Evolutionary conservation across 805 yeast species (phyloP), one percentile per base, ranked within the genome.

Genomic region (Saturnispora halmiae): DNA sequence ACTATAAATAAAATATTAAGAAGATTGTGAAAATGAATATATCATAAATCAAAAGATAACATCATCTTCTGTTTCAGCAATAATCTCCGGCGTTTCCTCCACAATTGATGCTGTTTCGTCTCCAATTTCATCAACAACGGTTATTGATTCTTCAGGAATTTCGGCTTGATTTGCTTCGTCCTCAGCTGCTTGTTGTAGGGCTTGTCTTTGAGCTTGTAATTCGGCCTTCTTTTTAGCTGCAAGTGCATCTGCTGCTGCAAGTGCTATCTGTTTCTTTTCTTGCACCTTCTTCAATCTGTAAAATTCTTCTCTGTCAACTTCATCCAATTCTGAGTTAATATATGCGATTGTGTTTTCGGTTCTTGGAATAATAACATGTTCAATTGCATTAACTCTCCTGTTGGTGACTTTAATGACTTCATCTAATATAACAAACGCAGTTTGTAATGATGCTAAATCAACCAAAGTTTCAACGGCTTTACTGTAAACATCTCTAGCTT

Each of bases 321-420:
- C 98, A 64, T 92, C 98, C 58, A 90, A 74, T 64, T 90, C 98
- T 26, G 95, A 83, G 63, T 87, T 88, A 69, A 90, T 90, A 65
- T 90, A 77, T 39, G 72, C 62, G 55, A 90, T 90, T 22, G 98
- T 90, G 65, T 90, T 90, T 63, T 92, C 96, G 2, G 97, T 92
- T 65, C 97, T 77, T 51, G 98, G 98, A 46, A 90, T 90, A 54
- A 90, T 88, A 34, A 90, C 97, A 58, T 90, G 97, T 67, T 90
- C 98, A 63, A 90, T 90, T 47, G 98, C 97, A 61, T 90, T 90
- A 56, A 90, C 98, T 72, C 98, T 84, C 69, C 98, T 77, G 65
- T 90, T 90, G 41, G 98, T 90, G 46, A 92, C 96, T 63, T 92
- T 92, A 62, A 90, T 92, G 44, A 90, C 98, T 63, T 90, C 98